Evolutionary conservation across 192 early-diverging fungal species (phyloP).

Genomic region (Rhizophlyctis rosea): DNA sequence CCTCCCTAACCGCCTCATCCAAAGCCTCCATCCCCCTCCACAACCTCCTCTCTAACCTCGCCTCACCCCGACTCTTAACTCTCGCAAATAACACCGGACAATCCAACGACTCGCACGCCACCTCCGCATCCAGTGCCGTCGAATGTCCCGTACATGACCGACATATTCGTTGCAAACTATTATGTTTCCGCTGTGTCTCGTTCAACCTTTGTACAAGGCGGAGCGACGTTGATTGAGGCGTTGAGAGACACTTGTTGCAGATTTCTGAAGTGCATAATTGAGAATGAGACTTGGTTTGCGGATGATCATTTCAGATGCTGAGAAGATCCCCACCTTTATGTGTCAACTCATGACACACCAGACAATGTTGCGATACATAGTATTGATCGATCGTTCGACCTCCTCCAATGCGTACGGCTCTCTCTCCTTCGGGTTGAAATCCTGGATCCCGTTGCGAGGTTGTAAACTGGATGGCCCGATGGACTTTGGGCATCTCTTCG

Average conservation of each 20-base stretch:
- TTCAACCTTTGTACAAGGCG: conserved; percentile 20
- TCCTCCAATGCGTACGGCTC: not conserved
- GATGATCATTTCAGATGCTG: no score
- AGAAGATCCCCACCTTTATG: conserved; percentile 33
- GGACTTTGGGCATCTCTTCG: conserved; percentile 65
- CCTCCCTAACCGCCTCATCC: no score
- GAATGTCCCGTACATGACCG: conserved; percentile 48
- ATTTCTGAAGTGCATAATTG: conserved; percentile 9
- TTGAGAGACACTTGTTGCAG: conserved; percentile 26
- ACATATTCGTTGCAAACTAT: conserved; percentile 41
- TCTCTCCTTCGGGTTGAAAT: not conserved
- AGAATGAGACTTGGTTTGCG: no score
- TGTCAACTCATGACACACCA: conserved; percentile 52
- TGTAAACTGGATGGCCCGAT: conserved; percentile 42
- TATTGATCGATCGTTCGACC: conserved; percentile 63
- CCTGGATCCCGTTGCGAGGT: conserved; percentile 20
- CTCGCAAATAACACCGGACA: conserved; percentile 54
- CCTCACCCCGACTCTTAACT: conserved; percentile 26
- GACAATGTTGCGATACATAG: conserved; percentile 63
- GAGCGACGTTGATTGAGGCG: conserved; percentile 15
- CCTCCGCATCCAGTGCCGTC: conserved; percentile 34
- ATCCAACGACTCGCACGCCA: conserved; percentile 58
- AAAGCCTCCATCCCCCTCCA: not conserved
- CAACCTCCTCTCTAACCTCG: conserved; percentile 3
- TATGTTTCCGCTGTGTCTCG: conserved; percentile 37